Base-by-base conservation (phyloP, 345 rosid genomes). In the Salix udensis region DNA sequence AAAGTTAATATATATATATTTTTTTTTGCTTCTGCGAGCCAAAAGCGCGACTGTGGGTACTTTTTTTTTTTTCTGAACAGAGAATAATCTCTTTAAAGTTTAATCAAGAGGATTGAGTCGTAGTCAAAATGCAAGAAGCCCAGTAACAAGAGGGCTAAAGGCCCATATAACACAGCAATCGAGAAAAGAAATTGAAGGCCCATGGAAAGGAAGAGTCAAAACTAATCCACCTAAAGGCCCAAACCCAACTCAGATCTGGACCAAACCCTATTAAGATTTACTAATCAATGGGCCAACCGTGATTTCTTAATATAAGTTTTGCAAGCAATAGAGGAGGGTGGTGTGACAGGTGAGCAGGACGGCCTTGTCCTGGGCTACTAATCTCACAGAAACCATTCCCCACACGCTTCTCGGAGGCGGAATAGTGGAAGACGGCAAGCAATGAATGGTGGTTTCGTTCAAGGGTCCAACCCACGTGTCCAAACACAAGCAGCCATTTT, bases 391-490 rank as follows among this genome's bases (percentile, higher is more conserved):
- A 70, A 64, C 62, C 69, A 12, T 65, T 66, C 19, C 82, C 64
- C 37, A 75, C 82, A 74, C 78, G 78, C 70, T 42, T 64, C 77
- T 68, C 58, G 2, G 21, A 26, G 42, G 23, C 31, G 7, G 3
- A 37, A 44, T 13, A 30, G 50, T 31, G 77, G 64, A 68, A 46
- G 67, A 50, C 81, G 76, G 74, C 80, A 78, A 73, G 82, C 58
- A 79, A 74, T 26, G 28, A 48, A 18, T 30, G 26, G 65, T 37
- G 76, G 55, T 72, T 65, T 48, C 0, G 7, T 64, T 65, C 9
- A 6, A 34, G 48, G 26, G 28, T 52, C 74, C 68, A 58, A 58
- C 4, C 66, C 48, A 67, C 66, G 72, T 68, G 73, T 67, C 67
- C 48, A 55, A 23, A 36, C 53, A 37, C 8, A 13, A 36, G 21